These are phyloP conservation scores for Myotisia sp. DNA, from an alignment of 2,329 filamentous ascomycete genomes.

Conservation along the genomic window DNA sequence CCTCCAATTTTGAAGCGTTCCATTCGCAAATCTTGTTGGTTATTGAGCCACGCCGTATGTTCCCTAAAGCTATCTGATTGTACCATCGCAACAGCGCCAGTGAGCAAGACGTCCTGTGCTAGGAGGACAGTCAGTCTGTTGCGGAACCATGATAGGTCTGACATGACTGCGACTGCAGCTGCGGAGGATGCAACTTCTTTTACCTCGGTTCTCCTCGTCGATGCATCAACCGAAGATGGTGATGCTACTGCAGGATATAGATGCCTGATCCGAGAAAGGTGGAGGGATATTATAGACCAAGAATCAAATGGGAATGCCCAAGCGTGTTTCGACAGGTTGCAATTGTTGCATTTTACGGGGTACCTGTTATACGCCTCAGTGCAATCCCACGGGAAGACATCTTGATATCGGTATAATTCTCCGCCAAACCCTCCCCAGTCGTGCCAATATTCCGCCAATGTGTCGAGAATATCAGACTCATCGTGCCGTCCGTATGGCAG, in stretches of 20 bases:
- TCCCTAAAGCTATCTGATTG: constrained; percentile 16
- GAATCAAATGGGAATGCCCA: constrained; percentile 35
- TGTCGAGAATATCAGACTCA: constrained; percentile 33
- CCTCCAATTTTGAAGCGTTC: constrained; percentile 29
- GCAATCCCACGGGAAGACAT: constrained; percentile 35
- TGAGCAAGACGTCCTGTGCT: constrained; percentile 20
- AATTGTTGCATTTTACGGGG: constrained; percentile 26
- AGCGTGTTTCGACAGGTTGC: constrained; percentile 33
- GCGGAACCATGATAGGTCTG: constrained; percentile 20
- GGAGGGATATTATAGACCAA: constrained; percentile 30
- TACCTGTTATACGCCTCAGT: constrained; percentile 31
- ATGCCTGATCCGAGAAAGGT: constrained; percentile 24
- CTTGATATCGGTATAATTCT: constrained; percentile 26
- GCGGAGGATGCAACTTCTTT: constrained; percentile 7
- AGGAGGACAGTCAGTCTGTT: constrained; percentile 25
- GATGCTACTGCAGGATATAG: constrained; percentile 19
- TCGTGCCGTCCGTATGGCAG: constrained; percentile 29
- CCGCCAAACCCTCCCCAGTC: constrained; percentile 32
- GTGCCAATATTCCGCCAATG: constrained; percentile 33
- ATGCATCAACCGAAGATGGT: background rate
- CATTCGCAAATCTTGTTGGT: constrained; percentile 11
- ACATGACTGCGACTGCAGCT: background rate
- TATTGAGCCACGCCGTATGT: constrained; percentile 25
- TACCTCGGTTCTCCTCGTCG: constrained; percentile 3
- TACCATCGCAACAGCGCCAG: constrained; percentile 26